Conservation (phyloP, 257 asterid genomes). For the Leonotis leonurus region DNA sequence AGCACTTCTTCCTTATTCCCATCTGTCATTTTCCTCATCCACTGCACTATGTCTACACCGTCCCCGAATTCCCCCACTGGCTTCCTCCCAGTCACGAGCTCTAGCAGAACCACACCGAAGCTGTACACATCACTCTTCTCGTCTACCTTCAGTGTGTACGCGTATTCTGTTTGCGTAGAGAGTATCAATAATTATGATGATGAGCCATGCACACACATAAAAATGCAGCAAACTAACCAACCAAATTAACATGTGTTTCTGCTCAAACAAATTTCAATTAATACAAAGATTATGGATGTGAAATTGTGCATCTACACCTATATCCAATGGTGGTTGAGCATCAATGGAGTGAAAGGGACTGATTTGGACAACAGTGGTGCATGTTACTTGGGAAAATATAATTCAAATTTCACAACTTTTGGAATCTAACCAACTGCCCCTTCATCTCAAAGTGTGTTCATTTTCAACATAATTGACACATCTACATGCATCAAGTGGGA, state of each 20-base stretch:
- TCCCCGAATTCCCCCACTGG: constrained; percentile 97
- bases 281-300: neutral
- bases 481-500: neutral
- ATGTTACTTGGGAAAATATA: constrained; percentile 21
- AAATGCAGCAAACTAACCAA: neutral
- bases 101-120: constrained; percentile 85
- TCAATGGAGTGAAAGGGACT: constrained; percentile 21
- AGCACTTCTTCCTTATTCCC: constrained; percentile 78
- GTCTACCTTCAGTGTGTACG: constrained; percentile 92
- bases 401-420: constrained; percentile 18
- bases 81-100: constrained; percentile 71
- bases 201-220: neutral
- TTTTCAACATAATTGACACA: constrained; percentile 4
- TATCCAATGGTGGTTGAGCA: constrained; percentile 22
- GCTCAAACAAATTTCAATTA: neutral
- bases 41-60: constrained; percentile 95
- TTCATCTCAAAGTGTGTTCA: too few species aligned
- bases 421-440: constrained; percentile 2
- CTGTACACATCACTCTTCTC: constrained; percentile 99
- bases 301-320: constrained; percentile 18
- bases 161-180: constrained; percentile 44
- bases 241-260: neutral
- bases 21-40: constrained; percentile 83
- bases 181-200: too few species aligned
- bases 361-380: constrained; percentile 18